Evolutionary conservation across 1,284 basidiomycete genomes (phyloP).

Genomic region (Hortiboletus rubellus): DNA sequence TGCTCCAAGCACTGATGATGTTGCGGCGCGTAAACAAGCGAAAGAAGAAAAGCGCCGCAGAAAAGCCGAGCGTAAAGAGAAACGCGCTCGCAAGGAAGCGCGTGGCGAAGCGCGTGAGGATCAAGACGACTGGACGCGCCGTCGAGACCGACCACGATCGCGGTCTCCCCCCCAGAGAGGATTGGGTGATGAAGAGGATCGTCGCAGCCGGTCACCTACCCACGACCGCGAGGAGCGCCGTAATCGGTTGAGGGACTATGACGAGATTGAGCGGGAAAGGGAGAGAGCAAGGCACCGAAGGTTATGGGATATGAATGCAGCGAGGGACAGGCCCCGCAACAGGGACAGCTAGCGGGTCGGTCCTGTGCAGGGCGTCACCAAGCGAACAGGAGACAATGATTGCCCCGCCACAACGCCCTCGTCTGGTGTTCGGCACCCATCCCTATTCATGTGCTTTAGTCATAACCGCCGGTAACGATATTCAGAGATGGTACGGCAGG

Average conservation of each 20-base stretch:
- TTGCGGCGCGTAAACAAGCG: conserved; percentile 39
- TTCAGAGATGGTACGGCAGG: conserved; percentile 18
- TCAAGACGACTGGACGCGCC: conserved; percentile 26
- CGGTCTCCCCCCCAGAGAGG: conserved; percentile 41
- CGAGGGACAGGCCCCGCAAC: conserved; percentile 36
- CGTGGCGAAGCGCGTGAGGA: conserved; percentile 40
- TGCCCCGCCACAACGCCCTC: conserved; percentile 1
- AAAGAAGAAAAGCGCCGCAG: conserved; percentile 58
- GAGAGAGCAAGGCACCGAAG: conserved; percentile 54
- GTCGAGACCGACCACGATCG: conserved; percentile 42
- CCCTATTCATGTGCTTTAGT: conserved; percentile 11
- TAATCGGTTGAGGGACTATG: conserved; percentile 38
- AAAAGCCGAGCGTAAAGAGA: conserved; percentile 63
- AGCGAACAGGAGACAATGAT: conserved; percentile 6
- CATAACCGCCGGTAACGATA: conserved; percentile 15
- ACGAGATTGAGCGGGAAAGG: conserved; percentile 43
- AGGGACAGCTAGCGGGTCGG: conserved; percentile 20
- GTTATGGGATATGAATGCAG: conserved; percentile 50
- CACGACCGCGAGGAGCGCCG: conserved; percentile 25
- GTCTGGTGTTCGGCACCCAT: conserved; percentile 9
- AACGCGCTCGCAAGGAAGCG: conserved; percentile 51
- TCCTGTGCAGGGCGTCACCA: conserved; percentile 7
- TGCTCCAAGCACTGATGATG: conserved; percentile 34
- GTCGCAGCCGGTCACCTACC: conserved; percentile 31
- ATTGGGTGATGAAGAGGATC: conserved; percentile 17